These are phyloP conservation scores for Saccharomycopsis olivae DNA, from an alignment of 805 yeast genomes.

Conservation along the genomic window DNA sequence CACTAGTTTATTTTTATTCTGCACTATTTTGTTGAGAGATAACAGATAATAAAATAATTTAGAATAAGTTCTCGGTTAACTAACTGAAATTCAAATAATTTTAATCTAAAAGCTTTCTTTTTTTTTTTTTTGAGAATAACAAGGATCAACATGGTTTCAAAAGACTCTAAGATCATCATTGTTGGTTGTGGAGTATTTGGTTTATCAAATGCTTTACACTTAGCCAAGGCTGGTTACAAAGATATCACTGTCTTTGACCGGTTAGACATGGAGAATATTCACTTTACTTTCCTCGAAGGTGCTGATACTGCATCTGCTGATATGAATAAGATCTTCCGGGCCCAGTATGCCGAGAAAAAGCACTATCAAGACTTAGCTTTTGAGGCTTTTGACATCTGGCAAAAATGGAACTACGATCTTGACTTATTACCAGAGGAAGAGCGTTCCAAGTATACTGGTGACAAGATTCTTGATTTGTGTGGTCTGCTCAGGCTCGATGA, in stretches of 20 bases:
- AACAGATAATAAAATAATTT: no score
- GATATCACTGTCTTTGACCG: constrained; percentile 30
- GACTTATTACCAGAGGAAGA: background rate
- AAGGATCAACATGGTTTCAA: no score
- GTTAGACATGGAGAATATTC: constrained; percentile 23
- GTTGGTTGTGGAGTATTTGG: constrained; percentile 50
- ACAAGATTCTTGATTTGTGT: constrained; percentile 15
- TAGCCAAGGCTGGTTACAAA: constrained; percentile 27
- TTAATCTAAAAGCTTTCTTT: no score
- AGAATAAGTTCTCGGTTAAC: no score
- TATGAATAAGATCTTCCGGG: constrained; percentile 30
- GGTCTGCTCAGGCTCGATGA: constrained; percentile 12
- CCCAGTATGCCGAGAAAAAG: constrained; percentile 28
- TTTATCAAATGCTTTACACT: constrained; percentile 35
- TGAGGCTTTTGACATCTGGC: constrained; percentile 17
- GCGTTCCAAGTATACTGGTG: constrained; percentile 8
- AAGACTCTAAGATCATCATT: constrained; percentile 25
- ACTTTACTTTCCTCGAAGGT: constrained; percentile 26
- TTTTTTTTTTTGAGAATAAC: no score
- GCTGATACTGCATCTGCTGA: constrained; percentile 33
- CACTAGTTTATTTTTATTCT: no score
- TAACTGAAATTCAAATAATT: no score
- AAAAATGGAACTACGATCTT: constrained; percentile 21
- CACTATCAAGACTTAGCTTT: constrained; percentile 25
- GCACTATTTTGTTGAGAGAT: no score